These are phyloP conservation scores for Elaeis guineensis DNA, from an alignment of 176 grass and related monocot species.

Conservation along the genomic window DNA sequence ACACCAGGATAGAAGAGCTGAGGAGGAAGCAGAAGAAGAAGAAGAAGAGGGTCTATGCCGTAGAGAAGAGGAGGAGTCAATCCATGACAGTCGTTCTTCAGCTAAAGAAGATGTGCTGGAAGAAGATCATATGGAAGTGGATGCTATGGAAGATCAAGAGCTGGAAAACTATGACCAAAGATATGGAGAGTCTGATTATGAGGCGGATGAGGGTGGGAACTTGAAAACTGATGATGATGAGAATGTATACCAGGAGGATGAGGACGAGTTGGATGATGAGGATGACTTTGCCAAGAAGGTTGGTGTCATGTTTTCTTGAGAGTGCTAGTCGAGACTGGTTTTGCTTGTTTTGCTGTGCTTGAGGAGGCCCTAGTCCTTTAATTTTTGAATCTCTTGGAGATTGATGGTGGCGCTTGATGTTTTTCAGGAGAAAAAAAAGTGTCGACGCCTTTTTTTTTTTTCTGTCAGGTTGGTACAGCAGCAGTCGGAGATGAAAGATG, in stretches of 20 bases:
- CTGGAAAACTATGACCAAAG: constrained; percentile 41
- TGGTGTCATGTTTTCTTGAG: constrained; percentile 58
- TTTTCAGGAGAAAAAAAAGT: constrained; percentile 26
- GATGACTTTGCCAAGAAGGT: constrained; percentile 86
- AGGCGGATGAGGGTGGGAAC: constrained; percentile 33
- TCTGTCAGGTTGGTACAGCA: constrained; percentile 29
- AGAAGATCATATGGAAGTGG: constrained; percentile 32
- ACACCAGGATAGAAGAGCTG: constrained; percentile 26
- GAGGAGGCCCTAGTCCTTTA: constrained; percentile 18
- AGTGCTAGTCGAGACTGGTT: constrained; percentile 1
- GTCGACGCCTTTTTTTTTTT: constrained; percentile 26
- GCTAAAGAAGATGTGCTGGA: constrained; percentile 32
- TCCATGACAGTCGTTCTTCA: constrained; percentile 22
- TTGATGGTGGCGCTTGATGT: constrained; percentile 20
- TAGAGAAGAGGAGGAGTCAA: constrained; percentile 21
- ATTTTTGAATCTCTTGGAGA: constrained; percentile 30
- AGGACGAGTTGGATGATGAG: constrained; percentile 60
- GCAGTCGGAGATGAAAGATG: constrained; percentile 29
- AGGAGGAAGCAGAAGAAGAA: constrained; percentile 40
- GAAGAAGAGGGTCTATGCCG: constrained; percentile 40
- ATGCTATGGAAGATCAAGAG: constrained; percentile 33
- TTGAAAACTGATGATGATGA: constrained; percentile 47
- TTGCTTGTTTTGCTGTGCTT: constrained; percentile 23
- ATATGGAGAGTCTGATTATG: constrained; percentile 45
- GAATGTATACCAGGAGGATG: constrained; percentile 41